A percentile compares a stretch with the other conserved stretches of the same genome.
phyloP scores from a whole-genome alignment of 2,329 filamentous ascomycete species.

The Furcasterigmium furcatum region DNA sequence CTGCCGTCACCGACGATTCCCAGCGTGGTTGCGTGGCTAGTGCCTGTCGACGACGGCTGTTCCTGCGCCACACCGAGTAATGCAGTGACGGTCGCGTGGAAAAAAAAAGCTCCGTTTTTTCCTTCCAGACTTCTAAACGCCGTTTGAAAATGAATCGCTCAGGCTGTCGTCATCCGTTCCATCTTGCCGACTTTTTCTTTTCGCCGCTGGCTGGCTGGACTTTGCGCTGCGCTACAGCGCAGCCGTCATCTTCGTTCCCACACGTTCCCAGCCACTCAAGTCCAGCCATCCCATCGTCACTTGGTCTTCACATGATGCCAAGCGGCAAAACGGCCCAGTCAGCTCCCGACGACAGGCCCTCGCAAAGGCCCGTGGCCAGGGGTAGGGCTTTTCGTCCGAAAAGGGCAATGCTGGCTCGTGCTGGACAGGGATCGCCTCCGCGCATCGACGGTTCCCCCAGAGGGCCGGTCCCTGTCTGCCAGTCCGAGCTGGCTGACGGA shows the following conservation, averaged over 20 bases:
- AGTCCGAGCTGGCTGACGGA: not conserved
- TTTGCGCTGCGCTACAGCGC: too few relatives aligned
- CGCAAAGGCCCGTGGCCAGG: not conserved
- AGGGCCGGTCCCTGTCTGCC: too few relatives aligned
- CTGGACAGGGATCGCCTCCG: not conserved
- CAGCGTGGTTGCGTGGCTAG: not conserved
- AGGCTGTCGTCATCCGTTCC: too few relatives aligned
- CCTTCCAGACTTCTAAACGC: too few relatives aligned
- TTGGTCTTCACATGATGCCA: conserved; percentile 2
- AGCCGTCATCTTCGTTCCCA: not conserved
- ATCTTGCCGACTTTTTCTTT: not conserved
- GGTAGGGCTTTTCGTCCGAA: not conserved
- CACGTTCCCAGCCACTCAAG: not conserved
- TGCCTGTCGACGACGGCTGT: not conserved
- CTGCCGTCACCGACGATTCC: not conserved
- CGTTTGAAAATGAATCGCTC: too few relatives aligned
- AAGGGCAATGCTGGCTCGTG: not conserved
- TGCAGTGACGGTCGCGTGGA: not conserved
- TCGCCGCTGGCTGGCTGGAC: not conserved
- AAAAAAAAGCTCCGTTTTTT: not conserved
- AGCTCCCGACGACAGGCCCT: not conserved
- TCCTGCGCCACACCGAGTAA: not conserved
- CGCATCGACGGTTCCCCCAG: not conserved
- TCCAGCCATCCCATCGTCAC: not conserved
- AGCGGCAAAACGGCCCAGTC: not conserved